phyloP scores from a whole-genome alignment of 2,329 filamentous ascomycete genomes.

The Aspergillus puulaauensis region DNA sequence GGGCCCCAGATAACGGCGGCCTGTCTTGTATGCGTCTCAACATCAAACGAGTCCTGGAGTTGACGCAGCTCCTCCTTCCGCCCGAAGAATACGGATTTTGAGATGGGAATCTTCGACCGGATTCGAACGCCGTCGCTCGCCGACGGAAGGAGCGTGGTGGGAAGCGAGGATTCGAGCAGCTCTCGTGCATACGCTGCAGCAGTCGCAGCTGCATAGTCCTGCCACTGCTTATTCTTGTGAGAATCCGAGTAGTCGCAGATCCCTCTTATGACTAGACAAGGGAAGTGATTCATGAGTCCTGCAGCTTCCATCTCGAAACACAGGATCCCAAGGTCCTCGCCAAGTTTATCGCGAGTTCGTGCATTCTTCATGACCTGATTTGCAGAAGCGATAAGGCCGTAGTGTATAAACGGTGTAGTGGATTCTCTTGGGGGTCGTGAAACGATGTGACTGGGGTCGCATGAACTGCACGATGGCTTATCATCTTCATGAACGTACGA shows the following conservation, averaged over 20 bases:
- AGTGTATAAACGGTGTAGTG: background rate
- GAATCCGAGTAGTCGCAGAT: conserved; percentile 19
- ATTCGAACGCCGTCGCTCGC: background rate
- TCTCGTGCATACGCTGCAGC: background rate
- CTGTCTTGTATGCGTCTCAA: background rate
- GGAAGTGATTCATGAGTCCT: background rate
- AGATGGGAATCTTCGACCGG: background rate
- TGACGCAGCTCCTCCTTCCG: background rate
- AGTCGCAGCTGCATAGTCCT: conserved; percentile 13
- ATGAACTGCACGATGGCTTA: background rate
- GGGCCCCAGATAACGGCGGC: background rate
- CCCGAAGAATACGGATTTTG: background rate
- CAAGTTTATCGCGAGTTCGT: background rate
- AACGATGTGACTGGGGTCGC: background rate
- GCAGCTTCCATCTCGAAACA: conserved; percentile 14
- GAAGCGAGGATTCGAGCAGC: background rate
- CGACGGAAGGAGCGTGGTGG: background rate
- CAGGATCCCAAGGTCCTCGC: background rate
- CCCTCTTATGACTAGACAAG: conserved; percentile 6
- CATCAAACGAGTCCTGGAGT: background rate
- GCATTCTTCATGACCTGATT: background rate
- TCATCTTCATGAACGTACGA: background rate
- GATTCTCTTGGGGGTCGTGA: background rate
- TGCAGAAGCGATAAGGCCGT: background rate
- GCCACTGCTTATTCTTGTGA: conserved; percentile 21